phyloP scores from a whole-genome alignment of 768 basidiomycete genomes.

The Podaxis sp. region DNA sequence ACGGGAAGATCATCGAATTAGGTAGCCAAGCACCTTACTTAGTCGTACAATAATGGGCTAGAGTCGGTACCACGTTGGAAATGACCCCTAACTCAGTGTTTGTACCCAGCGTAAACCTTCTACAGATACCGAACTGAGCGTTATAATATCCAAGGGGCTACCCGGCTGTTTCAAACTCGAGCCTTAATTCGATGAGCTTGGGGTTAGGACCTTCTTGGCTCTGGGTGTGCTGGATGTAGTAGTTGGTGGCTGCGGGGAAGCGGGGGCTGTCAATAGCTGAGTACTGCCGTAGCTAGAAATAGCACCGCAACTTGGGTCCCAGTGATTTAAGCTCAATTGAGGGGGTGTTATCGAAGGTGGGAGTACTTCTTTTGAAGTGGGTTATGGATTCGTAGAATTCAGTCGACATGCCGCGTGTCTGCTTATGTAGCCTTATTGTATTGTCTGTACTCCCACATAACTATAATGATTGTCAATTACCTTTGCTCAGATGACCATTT shows the following conservation, averaged over 20 bases:
- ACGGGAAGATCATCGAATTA: too few species aligned
- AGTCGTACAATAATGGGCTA: too few species aligned
- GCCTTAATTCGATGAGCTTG: background rate
- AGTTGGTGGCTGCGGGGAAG: slow-evolving; percentile 11
- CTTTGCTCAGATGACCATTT: slow-evolving; percentile 10
- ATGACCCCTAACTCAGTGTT: background rate
- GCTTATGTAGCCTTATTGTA: slow-evolving; percentile 6
- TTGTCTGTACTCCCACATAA: background rate
- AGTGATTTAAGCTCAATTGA: background rate
- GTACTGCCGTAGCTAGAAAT: background rate
- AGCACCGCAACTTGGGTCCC: background rate
- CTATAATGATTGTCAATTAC: background rate
- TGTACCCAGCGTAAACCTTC: background rate
- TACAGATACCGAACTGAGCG: slow-evolving; percentile 11
- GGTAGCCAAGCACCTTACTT: too few species aligned
- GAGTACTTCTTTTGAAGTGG: background rate
- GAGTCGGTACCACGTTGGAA: background rate
- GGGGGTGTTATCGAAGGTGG: background rate
- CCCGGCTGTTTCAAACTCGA: background rate
- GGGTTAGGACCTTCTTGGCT: background rate
- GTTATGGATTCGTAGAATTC: background rate
- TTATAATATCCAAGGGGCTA: background rate
- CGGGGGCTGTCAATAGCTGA: background rate
- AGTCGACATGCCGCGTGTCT: slow-evolving; percentile 2
- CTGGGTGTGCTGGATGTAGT: background rate